phyloP scores from a whole-genome alignment of 1,139 yeast species.

The Pichia sp. region DNA sequence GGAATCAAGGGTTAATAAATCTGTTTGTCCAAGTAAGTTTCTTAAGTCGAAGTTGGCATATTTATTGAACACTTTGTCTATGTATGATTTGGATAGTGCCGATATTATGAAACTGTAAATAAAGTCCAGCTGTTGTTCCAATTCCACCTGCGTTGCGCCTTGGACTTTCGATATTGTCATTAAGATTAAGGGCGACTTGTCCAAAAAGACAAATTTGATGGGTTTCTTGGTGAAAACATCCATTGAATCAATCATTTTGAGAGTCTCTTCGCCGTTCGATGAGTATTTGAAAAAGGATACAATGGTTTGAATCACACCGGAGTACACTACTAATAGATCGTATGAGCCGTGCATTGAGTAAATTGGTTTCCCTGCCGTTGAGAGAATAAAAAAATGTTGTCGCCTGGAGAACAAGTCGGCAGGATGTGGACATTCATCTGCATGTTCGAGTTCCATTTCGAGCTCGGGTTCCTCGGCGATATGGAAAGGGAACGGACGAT shows the following conservation, averaged over 20 bases:
- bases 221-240: slow-evolving; percentile 18
- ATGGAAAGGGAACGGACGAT: no score
- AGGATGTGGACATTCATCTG: slow-evolving; percentile 42
- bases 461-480: no score
- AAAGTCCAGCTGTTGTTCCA: slow-evolving; percentile 63
- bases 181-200: slow-evolving; percentile 63
- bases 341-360: slow-evolving; percentile 77
- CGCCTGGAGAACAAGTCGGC: slow-evolving; percentile 36
- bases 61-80: slow-evolving; percentile 58
- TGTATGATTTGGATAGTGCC: slow-evolving; percentile 69
- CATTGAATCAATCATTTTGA: slow-evolving; percentile 36
- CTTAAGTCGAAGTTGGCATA: slow-evolving; percentile 80
- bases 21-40: slow-evolving; percentile 63
- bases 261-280: slow-evolving; percentile 23
- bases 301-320: slow-evolving; percentile 66
- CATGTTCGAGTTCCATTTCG: no score
- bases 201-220: slow-evolving; percentile 52
- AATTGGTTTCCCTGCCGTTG: slow-evolving; percentile 90
- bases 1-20: slow-evolving; percentile 56
- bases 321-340: slow-evolving; percentile 60
- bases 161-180: slow-evolving; percentile 48
- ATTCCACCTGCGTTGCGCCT: slow-evolving; percentile 35
- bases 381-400: slow-evolving; percentile 76
- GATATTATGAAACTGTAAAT: slow-evolving; percentile 75
- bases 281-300: slow-evolving; percentile 52